Percentiles rank a stretch among this genome's conserved stretches.
Conservation (phyloP, 2,329 filamentous ascomycete species). For the Pseudopithomyces maydicus region DNA sequence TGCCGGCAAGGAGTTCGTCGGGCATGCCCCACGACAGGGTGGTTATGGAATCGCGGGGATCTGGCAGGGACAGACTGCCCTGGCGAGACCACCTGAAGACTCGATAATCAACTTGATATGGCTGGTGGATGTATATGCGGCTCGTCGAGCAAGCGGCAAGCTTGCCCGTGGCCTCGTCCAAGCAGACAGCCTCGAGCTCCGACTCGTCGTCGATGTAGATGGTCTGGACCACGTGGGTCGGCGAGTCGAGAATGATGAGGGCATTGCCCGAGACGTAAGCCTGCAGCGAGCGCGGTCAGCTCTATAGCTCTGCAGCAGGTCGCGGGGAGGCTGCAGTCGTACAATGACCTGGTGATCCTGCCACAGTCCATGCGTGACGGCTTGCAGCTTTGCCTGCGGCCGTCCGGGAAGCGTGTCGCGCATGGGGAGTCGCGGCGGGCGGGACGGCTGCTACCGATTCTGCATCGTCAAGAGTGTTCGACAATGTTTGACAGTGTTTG, state of each 20-base stretch:
- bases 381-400: constrained; percentile 78
- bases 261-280: constrained; percentile 89
- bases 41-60: constrained; percentile 54
- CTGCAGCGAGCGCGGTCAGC: constrained; percentile 50
- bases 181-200: constrained; percentile 74
- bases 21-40: constrained; percentile 85
- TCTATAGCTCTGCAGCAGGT: background rate
- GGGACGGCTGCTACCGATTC: constrained; percentile 24
- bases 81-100: constrained; percentile 73
- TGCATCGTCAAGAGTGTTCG: constrained; percentile 20
- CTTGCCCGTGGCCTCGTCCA: constrained; percentile 83
- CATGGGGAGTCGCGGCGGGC: constrained; percentile 58
- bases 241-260: constrained; percentile 78
- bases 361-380: constrained; percentile 76
- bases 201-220: constrained; percentile 79
- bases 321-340: constrained; percentile 39
- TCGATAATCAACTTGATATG: constrained; percentile 72
- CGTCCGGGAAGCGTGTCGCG: constrained; percentile 79
- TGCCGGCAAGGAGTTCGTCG: constrained; percentile 83
- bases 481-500: background rate
- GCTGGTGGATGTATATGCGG: constrained; percentile 77
- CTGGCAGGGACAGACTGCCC: constrained; percentile 58
- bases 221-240: constrained; percentile 80
- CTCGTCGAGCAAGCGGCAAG: constrained; percentile 75
- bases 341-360: constrained; percentile 74